These are phyloP conservation scores for Cyclotella baltica DNA, from an alignment of 108 stramenopile genomes.

Conservation along the genomic window DNA sequence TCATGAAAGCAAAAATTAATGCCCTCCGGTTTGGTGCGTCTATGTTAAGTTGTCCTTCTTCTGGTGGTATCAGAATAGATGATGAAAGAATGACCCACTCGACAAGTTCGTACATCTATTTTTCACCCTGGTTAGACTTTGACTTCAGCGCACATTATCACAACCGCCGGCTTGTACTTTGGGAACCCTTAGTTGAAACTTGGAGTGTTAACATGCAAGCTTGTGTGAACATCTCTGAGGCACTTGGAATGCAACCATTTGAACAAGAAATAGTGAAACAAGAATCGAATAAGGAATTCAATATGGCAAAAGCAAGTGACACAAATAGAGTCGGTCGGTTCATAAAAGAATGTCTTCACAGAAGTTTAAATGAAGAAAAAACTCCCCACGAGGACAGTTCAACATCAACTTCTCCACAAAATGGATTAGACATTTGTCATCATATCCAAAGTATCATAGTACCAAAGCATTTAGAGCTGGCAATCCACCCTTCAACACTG, in stretches of 20 bases:
- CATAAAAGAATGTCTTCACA: background rate
- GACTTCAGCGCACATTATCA: conserved; percentile 72
- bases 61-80: conserved; percentile 2
- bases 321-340: background rate
- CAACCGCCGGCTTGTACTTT: conserved; percentile 74
- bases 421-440: background rate
- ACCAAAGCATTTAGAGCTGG: background rate
- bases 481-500: background rate
- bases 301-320: conserved; percentile 1
- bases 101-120: conserved; percentile 12
- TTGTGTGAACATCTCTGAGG: conserved; percentile 27
- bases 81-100: background rate
- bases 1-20: conserved; percentile 54
- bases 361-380: background rate
- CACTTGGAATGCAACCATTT: conserved; percentile 23
- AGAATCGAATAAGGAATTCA: background rate
- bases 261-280: background rate
- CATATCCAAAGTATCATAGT: background rate
- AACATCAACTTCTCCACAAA: background rate
- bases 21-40: conserved; percentile 52
- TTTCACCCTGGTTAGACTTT: conserved; percentile 56
- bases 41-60: conserved; percentile 24
- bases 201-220: conserved; percentile 58
- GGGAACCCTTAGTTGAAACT: conserved; percentile 87
- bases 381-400: background rate